These are phyloP conservation scores for Lachancea quebecensis DNA, from an alignment of 805 yeast genomes.

Conservation along the genomic window DNA sequence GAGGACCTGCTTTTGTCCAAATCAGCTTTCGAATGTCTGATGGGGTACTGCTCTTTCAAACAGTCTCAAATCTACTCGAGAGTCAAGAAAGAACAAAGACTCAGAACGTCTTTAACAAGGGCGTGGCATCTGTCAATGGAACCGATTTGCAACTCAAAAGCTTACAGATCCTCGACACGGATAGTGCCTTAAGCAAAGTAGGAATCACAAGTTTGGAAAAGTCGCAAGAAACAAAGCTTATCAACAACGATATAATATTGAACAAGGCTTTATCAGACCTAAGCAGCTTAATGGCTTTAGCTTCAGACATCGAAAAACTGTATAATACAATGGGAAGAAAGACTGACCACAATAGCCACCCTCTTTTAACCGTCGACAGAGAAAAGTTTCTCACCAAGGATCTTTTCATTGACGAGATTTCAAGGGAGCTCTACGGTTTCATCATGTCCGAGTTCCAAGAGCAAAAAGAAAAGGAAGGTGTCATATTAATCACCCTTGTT, in stretches of 20 bases:
- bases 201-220: conserved; percentile 72
- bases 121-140: conserved; percentile 33
- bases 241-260: conserved; percentile 54
- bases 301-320: conserved; percentile 59
- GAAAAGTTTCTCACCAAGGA: conserved; percentile 32
- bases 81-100: conserved; percentile 42
- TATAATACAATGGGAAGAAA: conserved; percentile 33
- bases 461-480: conserved; percentile 40
- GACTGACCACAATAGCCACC: conserved; percentile 12
- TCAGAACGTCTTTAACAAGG: conserved; percentile 18
- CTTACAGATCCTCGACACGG: conserved; percentile 12
- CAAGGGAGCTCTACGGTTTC: conserved; percentile 76
- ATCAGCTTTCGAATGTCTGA: conserved; percentile 75
- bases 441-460: conserved; percentile 37
- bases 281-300: conserved; percentile 69
- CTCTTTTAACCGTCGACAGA: conserved; percentile 30
- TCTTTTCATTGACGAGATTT: conserved; percentile 55
- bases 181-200: conserved; percentile 33
- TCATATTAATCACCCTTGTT: conserved; percentile 47
- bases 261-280: conserved; percentile 69
- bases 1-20: conserved; percentile 39
- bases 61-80: conserved; percentile 40
- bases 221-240: conserved; percentile 45
- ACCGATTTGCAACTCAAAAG: conserved; percentile 11
- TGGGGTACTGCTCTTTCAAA: conserved; percentile 44